A percentile compares a stretch with the other conserved stretches of the same genome.
Evolutionary conservation across 257 asterid genomes (phyloP).

Genomic region (Plectranthus barbatus): DNA sequence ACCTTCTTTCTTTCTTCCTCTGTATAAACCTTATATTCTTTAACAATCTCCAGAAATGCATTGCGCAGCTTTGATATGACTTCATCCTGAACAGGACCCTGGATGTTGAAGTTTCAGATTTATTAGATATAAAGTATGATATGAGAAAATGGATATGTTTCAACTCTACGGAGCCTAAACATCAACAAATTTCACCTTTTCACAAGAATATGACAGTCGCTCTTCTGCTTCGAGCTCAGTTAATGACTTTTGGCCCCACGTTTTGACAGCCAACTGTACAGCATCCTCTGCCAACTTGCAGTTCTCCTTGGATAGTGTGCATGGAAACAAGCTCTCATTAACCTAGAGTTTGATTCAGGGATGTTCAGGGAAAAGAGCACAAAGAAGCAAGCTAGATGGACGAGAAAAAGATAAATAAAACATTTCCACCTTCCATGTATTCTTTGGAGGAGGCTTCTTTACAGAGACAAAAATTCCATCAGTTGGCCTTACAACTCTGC

Average conservation of each 20-base stretch:
- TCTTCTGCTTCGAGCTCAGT: constrained; percentile 98
- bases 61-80: constrained; percentile 73
- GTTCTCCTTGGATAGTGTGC: constrained; percentile 67
- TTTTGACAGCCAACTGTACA: constrained; percentile 70
- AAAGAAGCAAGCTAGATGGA: constrained; percentile 6
- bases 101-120: constrained; percentile 19
- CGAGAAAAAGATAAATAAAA: background rate
- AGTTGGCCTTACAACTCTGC: constrained; percentile 84
- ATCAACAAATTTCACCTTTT: constrained; percentile 56
- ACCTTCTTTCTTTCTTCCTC: constrained; percentile 90
- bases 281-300: constrained; percentile 79
- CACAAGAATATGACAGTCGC: constrained; percentile 90
- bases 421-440: constrained; percentile 80
- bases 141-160: constrained; percentile 13
- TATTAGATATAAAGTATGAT: constrained; percentile 15
- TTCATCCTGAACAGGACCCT: constrained; percentile 97
- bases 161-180: constrained; percentile 7
- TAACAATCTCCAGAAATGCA: constrained; percentile 75
- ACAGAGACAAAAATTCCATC: constrained; percentile 89
- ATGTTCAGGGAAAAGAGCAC: constrained; percentile 7
- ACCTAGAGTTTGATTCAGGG: constrained; percentile 46
- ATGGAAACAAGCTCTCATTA: constrained; percentile 79
- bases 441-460: constrained; percentile 74
- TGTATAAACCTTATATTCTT: constrained; percentile 71
- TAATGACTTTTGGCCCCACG: constrained; percentile 88